Evolutionary conservation across 768 basidiomycete species (phyloP).

Genomic region (Russula foetens): DNA sequence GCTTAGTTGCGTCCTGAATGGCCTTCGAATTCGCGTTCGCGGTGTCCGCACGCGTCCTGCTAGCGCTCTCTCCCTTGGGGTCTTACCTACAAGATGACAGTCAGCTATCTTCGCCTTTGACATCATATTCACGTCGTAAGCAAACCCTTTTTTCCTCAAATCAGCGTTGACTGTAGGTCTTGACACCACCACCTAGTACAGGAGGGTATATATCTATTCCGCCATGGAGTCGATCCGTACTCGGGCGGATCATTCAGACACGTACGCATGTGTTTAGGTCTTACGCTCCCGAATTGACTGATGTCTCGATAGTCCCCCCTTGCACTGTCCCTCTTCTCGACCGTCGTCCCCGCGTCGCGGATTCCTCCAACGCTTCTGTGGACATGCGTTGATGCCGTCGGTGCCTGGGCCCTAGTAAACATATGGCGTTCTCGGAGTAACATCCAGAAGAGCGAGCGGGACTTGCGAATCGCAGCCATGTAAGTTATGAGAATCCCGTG

Average conservation of each 20-base stretch:
- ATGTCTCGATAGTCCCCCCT: conserved; percentile 60
- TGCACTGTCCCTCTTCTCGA: conserved; percentile 68
- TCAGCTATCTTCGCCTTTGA: conserved; percentile 74
- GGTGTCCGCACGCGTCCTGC: conserved; percentile 40
- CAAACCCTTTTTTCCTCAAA: conserved; percentile 12
- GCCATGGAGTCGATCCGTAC: conserved; percentile 78
- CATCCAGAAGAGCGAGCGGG: conserved; percentile 40
- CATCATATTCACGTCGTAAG: conserved; percentile 71
- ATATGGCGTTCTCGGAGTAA: conserved; percentile 63
- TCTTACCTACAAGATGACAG: conserved; percentile 55
- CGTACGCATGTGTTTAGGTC: conserved; percentile 39
- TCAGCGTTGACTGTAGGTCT: conserved; percentile 2
- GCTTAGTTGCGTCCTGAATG: neutral
- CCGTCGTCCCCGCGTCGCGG: conserved; percentile 49
- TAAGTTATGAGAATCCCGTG: conserved; percentile 33
- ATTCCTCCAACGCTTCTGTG: conserved; percentile 50
- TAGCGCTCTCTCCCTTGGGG: conserved; percentile 45
- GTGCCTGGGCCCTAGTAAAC: conserved; percentile 57
- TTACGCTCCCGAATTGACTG: neutral
- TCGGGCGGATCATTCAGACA: conserved; percentile 81
- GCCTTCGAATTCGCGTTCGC: conserved; percentile 24
- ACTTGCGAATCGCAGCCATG: conserved; percentile 56
- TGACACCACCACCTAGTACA: conserved; percentile 47
- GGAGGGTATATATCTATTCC: conserved; percentile 81
- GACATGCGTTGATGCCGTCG: conserved; percentile 58